phyloP scores from a whole-genome alignment of 2,329 filamentous ascomycete species.

The Arthrobotrys conoides region DNA sequence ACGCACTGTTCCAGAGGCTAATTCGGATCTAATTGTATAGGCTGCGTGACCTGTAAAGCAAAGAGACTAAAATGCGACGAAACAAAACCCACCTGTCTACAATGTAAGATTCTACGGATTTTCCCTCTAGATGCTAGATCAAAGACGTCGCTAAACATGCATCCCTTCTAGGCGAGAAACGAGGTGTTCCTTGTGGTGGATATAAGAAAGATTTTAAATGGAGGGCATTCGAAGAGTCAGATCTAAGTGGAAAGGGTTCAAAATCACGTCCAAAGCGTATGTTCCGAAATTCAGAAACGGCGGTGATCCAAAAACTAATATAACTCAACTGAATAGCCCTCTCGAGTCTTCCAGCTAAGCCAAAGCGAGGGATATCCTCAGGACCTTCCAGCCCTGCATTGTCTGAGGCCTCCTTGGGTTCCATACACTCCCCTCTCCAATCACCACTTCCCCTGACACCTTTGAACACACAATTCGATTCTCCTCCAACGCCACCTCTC shows the following conservation, averaged over 20 bases:
- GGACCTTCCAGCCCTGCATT: constrained; percentile 49
- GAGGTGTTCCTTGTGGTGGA: constrained; percentile 77
- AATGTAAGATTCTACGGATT: constrained; percentile 69
- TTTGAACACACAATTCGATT: constrained; percentile 53
- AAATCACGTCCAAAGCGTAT: constrained; percentile 64
- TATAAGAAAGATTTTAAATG: constrained; percentile 84
- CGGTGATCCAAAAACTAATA: constrained; percentile 15
- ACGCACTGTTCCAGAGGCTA: constrained; percentile 29
- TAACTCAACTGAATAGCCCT: constrained; percentile 20
- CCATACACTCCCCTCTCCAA: constrained; percentile 52
- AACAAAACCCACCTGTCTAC: constrained; percentile 77
- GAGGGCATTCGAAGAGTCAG: constrained; percentile 78
- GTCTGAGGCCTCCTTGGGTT: constrained; percentile 51
- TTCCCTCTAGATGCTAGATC: constrained; percentile 1
- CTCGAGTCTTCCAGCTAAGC: constrained; percentile 36
- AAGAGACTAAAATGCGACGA: constrained; percentile 82
- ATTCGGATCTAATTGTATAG: constrained; percentile 67
- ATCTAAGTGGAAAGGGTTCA: constrained; percentile 69
- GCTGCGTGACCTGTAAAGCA: constrained; percentile 80
- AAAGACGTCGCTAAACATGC: constrained; percentile 20
- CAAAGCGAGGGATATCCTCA: constrained; percentile 44
- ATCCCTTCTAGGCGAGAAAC: constrained; percentile 68
- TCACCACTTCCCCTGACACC: constrained; percentile 55
- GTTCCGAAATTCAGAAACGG: constrained; percentile 7
- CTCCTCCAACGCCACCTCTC: constrained; percentile 49